phyloP scores from a whole-genome alignment of 345 rosid species.

The Eucalyptus curtisii region DNA sequence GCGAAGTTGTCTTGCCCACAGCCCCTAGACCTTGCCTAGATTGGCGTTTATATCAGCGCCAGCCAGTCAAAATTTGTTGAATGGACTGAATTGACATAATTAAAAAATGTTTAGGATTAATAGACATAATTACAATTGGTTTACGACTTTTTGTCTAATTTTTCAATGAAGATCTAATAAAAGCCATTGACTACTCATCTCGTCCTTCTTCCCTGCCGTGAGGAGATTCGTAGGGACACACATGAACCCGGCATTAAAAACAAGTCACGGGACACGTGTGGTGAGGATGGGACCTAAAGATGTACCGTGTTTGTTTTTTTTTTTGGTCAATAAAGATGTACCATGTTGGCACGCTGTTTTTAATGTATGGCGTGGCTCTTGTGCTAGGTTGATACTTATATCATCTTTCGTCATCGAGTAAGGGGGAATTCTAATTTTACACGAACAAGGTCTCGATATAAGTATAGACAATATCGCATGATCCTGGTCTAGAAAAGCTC shows the following conservation, averaged over 20 bases:
- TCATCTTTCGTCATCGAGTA: not conserved
- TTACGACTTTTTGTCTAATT: no score
- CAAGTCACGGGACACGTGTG: not conserved
- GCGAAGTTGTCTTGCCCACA: no score
- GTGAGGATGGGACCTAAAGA: not conserved
- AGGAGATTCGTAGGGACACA: not conserved
- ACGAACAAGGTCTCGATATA: not conserved
- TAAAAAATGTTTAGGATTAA: no score
- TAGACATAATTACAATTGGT: no score
- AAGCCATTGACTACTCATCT: not conserved
- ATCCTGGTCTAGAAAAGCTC: not conserved
- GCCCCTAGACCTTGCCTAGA: no score
- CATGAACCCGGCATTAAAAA: not conserved
- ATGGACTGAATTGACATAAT: no score
- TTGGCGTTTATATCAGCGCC: accelerated
- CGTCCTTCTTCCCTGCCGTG: not conserved
- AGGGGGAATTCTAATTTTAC: not conserved
- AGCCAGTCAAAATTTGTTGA: no score
- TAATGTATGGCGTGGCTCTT: not conserved
- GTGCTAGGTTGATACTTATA: not conserved
- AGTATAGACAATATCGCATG: not conserved
- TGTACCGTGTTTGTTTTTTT: not conserved
- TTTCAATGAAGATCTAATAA: not conserved
- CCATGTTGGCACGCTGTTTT: not conserved
- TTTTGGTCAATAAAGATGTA: not conserved